These are phyloP conservation scores for Scytalidium lignicola DNA, from an alignment of 2,329 filamentous ascomycete species.

Conservation along the genomic window DNA sequence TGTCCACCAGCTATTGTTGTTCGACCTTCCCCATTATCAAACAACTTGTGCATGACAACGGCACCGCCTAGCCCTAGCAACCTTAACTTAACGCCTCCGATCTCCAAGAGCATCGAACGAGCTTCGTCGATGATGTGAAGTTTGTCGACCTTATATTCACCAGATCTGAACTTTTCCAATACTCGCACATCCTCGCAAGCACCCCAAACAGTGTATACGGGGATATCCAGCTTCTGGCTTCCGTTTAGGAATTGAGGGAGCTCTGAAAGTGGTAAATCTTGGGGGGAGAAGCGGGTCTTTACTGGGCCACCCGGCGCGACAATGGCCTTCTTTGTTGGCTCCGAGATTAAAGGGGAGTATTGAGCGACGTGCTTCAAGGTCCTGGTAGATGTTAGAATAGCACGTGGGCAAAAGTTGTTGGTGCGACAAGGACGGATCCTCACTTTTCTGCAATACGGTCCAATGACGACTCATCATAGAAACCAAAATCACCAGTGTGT, in stretches of 20 bases:
- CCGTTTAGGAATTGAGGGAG: slow-evolving; percentile 83
- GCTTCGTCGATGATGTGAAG: slow-evolving; percentile 98
- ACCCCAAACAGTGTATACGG: slow-evolving; percentile 98
- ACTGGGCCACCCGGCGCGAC: slow-evolving; percentile 67
- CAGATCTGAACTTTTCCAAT: slow-evolving; percentile 92
- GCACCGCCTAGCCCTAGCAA: slow-evolving; percentile 90
- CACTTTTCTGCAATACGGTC: slow-evolving; percentile 98
- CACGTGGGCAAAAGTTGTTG: slow-evolving; percentile 12
- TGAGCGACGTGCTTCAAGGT: slow-evolving; percentile 98
- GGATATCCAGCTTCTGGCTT: slow-evolving; percentile 85
- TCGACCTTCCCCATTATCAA: slow-evolving; percentile 95
- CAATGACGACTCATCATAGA: slow-evolving; percentile 94
- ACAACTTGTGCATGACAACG: slow-evolving; percentile 99
- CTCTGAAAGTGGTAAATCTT: slow-evolving; percentile 87
- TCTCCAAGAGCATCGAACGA: slow-evolving; percentile 87
- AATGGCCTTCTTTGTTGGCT: slow-evolving; percentile 66
- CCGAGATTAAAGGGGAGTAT: slow-evolving; percentile 90
- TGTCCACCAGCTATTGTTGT: slow-evolving; percentile 98
- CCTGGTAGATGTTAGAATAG: slow-evolving; percentile 42
- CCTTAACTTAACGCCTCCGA: slow-evolving; percentile 93
- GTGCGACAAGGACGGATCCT: slow-evolving; percentile 27
- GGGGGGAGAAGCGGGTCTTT: slow-evolving; percentile 76
- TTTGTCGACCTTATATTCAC: slow-evolving; percentile 96
- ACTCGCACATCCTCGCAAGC: slow-evolving; percentile 98
- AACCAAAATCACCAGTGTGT: slow-evolving; percentile 97